A percentile compares a stretch with the other conserved stretches of the same genome.
phyloP scores from a whole-genome alignment of 1,284 basidiomycete genomes.

The Phylloporus gajari region DNA sequence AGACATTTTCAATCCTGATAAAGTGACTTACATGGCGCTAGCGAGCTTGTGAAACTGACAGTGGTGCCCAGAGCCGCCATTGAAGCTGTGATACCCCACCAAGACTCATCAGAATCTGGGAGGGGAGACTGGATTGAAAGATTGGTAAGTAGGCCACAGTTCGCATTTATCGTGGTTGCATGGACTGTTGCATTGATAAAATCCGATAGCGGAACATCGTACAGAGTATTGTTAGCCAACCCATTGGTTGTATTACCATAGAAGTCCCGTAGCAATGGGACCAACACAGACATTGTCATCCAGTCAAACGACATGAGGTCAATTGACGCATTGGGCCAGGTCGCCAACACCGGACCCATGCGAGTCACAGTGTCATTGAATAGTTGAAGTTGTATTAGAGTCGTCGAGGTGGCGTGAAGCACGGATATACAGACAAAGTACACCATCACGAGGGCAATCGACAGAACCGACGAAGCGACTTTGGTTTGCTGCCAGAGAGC shows the following conservation, averaged over 20 bases:
- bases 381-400: background rate
- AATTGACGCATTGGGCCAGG: background rate
- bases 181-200: conserved; percentile 1
- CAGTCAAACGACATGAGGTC: background rate
- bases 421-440: conserved; percentile 7
- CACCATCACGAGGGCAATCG: background rate
- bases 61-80: background rate
- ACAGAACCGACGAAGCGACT: background rate
- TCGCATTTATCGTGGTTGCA: conserved; percentile 1
- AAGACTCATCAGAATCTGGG: no score
- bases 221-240: background rate
- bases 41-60: background rate
- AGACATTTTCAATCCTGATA: background rate
- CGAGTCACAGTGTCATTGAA: background rate
- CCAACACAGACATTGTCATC: background rate
- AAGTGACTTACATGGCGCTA: background rate
- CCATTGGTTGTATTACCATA: background rate
- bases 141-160: conserved; percentile 9
- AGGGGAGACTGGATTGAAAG: background rate
- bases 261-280: background rate
- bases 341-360: background rate
- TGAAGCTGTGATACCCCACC: background rate
- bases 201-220: background rate
- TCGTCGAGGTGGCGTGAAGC: conserved; percentile 2
- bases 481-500: conserved; percentile 10